Evolutionary conservation across 1,284 basidiomycete genomes (phyloP).

Genomic region (Salmacisia buchloeana): DNA sequence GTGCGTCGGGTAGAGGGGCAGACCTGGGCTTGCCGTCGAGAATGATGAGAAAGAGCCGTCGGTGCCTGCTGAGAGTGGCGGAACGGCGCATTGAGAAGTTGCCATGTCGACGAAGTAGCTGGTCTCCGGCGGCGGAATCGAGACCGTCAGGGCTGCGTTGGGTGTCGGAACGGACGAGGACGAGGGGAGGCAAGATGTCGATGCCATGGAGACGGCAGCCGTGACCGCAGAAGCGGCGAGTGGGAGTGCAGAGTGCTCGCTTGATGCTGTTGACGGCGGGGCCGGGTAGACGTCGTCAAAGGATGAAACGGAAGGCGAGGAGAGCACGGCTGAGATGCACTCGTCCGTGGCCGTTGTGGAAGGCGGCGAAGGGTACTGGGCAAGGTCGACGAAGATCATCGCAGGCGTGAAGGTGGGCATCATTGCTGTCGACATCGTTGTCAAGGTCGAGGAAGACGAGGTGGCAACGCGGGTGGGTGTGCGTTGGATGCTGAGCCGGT

Average conservation of each 20-base stretch:
- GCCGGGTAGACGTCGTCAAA: not conserved
- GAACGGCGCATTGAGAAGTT: not conserved
- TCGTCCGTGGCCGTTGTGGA: not conserved
- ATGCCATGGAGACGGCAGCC: not conserved
- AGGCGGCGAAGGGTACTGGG: not conserved
- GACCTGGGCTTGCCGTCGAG: not conserved
- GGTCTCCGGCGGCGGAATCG: not conserved
- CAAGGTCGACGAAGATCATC: conserved; percentile 2
- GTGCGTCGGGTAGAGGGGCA: not conserved
- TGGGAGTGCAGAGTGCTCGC: not conserved
- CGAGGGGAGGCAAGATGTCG: not conserved
- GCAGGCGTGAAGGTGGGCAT: not conserved
- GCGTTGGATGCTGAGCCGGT: too few species aligned
- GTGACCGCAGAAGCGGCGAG: not conserved
- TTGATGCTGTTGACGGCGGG: too few species aligned
- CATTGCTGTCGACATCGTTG: not conserved
- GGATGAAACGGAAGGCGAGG: not conserved
- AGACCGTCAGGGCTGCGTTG: not conserved
- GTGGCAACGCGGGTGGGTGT: too few species aligned
- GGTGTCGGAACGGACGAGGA: not conserved
- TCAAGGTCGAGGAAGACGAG: not conserved
- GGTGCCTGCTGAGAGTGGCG: not conserved
- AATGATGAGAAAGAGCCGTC: not conserved
- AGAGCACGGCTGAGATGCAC: conserved; percentile 2
- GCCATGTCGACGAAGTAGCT: not conserved